Conservation (phyloP, 805 yeast genomes). For the Metschnikowia gruessii region DNA sequence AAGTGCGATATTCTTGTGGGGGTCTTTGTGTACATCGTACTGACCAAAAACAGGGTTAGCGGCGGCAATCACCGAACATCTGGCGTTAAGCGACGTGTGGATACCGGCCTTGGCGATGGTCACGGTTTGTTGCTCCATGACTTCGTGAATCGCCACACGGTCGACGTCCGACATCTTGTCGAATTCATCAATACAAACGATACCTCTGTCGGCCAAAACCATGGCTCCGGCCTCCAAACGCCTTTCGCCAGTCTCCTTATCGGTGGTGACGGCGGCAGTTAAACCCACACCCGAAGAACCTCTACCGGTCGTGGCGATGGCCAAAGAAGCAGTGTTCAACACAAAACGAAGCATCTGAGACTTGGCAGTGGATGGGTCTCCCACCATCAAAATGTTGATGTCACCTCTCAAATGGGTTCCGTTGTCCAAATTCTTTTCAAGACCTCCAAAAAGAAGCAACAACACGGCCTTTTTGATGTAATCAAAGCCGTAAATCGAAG, state of each 20-base stretch:
- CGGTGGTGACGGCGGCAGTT: conserved; percentile 97
- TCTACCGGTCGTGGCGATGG: conserved; percentile 97
- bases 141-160: conserved; percentile 98
- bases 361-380: conserved; percentile 98
- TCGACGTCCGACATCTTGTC: conserved; percentile 97
- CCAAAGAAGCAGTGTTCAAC: conserved; percentile 88
- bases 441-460: conserved; percentile 89
- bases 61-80: conserved; percentile 96
- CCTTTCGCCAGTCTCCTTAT: conserved; percentile 95
- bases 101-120: conserved; percentile 98
- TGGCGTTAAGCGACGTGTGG: conserved; percentile 92
- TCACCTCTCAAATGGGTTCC: conserved; percentile 99
- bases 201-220: conserved; percentile 96
- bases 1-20: conserved; percentile 92
- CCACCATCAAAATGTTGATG: conserved; percentile 92
- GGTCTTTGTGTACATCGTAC: conserved; percentile 92
- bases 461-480: conserved; percentile 88
- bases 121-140: conserved; percentile 99
- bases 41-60: conserved; percentile 98
- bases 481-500: conserved; percentile 92
- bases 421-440: conserved; percentile 87
- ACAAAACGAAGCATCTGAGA: conserved; percentile 94
- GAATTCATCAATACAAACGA: conserved; percentile 97
- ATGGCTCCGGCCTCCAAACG: conserved; percentile 98
- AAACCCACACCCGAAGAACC: conserved; percentile 99